Conservation (phyloP, 768 basidiomycete species). For the Macrolepiota fuliginosa region DNA sequence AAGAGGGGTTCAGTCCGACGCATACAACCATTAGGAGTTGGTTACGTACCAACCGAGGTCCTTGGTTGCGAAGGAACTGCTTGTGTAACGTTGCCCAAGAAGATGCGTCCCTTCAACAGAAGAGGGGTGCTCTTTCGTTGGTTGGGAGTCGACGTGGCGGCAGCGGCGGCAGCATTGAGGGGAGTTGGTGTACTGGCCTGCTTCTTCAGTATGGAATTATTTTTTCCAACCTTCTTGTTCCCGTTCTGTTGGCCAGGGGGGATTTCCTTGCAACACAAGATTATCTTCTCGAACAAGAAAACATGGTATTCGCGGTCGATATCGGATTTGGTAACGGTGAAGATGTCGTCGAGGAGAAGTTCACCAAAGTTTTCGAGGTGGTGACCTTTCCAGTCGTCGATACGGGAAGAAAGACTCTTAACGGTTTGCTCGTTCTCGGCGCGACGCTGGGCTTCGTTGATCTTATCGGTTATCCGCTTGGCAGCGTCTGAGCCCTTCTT, state of each 20-base stretch:
- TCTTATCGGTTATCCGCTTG: constrained; percentile 90
- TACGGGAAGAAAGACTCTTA: constrained; percentile 77
- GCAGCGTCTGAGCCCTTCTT: constrained; percentile 81
- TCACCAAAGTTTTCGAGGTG: constrained; percentile 93
- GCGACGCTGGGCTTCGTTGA: constrained; percentile 92
- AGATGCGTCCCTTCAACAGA: constrained; percentile 93
- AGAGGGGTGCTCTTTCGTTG: constrained; percentile 80
- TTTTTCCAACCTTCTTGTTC: constrained; percentile 75
- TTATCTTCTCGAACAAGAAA: constrained; percentile 98
- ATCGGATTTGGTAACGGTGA: constrained; percentile 93
- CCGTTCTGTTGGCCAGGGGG: constrained; percentile 42
- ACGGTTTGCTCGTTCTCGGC: constrained; percentile 92
- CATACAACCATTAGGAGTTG: background rate
- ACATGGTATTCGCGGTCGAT: constrained; percentile 98
- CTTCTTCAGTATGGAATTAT: constrained; percentile 87
- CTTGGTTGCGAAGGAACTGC: constrained; percentile 63
- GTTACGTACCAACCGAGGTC: constrained; percentile 55
- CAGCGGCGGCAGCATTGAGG: constrained; percentile 41
- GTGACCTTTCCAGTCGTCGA: constrained; percentile 99
- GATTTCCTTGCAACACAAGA: constrained; percentile 97
- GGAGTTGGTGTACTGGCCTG: constrained; percentile 48
- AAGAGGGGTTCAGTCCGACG: constrained; percentile 5
- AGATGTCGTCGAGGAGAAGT: constrained; percentile 91
- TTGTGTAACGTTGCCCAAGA: constrained; percentile 92
- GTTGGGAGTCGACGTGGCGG: constrained; percentile 42